These are phyloP conservation scores for Periconia sp. DNA, from an alignment of 2,329 filamentous ascomycete species.

Conservation along the genomic window DNA sequence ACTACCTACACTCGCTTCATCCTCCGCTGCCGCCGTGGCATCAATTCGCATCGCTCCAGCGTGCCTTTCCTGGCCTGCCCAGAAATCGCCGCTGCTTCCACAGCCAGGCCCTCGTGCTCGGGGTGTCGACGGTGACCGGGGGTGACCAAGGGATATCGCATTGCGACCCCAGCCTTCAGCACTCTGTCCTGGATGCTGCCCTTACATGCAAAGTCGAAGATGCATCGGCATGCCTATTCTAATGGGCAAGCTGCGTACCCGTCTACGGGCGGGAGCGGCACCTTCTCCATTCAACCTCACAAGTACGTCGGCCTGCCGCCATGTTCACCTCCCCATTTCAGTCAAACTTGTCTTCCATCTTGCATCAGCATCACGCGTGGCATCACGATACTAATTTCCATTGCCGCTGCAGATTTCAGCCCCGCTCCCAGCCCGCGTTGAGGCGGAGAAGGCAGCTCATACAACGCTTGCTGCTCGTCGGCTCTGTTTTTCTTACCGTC, in stretches of 20 bases:
- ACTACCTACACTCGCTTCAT: conserved; percentile 11
- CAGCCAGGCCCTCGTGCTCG: conserved; percentile 34
- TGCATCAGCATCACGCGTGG: conserved; percentile 23
- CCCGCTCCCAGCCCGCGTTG: conserved; percentile 75
- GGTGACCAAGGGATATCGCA: conserved; percentile 44
- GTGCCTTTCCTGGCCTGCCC: conserved; percentile 7
- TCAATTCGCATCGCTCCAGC: conserved; percentile 18
- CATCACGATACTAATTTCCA: conserved; percentile 37
- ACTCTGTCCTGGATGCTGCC: conserved; percentile 61
- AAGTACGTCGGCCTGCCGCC: conserved; percentile 64
- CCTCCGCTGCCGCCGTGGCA: conserved; percentile 15
- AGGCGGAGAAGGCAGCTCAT: conserved; percentile 77
- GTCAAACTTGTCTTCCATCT: conserved; percentile 21
- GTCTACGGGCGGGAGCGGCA: conserved; percentile 65
- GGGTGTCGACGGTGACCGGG: conserved; percentile 42
- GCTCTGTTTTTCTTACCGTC: conserved; percentile 64
- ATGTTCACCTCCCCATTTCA: conserved; percentile 29
- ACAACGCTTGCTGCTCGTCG: conserved; percentile 66
- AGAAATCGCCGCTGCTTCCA: conserved; percentile 18
- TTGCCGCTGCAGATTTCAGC: conserved; percentile 73
- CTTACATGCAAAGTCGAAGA: conserved; percentile 69
- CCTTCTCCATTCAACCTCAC: conserved; percentile 88
- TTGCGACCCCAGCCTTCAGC: conserved; percentile 30
- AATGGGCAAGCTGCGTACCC: conserved; percentile 78
- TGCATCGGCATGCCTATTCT: conserved; percentile 86